phyloP scores from a whole-genome alignment of 78 protist genomes.

The Diacronema lutheri region DNA sequence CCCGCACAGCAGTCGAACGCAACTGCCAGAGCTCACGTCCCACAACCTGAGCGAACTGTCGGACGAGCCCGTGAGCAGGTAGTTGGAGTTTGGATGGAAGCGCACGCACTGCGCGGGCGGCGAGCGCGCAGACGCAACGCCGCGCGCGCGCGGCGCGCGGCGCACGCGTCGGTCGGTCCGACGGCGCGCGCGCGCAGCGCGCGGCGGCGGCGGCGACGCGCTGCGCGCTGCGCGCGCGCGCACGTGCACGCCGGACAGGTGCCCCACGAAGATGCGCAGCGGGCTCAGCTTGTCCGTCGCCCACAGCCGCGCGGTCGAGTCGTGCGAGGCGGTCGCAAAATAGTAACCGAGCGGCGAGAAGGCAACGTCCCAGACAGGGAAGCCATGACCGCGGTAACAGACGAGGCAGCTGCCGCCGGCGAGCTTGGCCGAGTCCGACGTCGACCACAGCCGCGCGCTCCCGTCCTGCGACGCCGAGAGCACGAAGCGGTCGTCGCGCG shows the following conservation, averaged over 20 bases:
- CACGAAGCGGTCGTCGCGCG: constrained; percentile 50
- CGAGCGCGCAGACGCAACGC: no score
- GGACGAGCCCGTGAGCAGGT: constrained; percentile 78
- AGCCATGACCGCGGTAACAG: constrained; percentile 66
- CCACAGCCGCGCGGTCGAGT: constrained; percentile 86
- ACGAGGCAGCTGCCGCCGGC: neutral
- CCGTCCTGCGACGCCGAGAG: constrained; percentile 70
- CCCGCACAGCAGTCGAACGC: constrained; percentile 73
- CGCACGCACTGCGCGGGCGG: constrained; percentile 35
- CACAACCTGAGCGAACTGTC: constrained; percentile 38
- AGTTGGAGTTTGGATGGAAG: constrained; percentile 89
- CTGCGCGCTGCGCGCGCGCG: no score
- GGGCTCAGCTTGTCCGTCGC: constrained; percentile 66
- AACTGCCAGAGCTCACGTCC: constrained; percentile 61
- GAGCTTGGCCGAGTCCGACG: no score
- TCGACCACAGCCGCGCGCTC: neutral
- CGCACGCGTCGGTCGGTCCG: no score
- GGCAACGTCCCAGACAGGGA: constrained; percentile 88
- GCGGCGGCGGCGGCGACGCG: no score
- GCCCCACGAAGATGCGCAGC: constrained; percentile 81
- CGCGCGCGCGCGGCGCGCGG: no score
- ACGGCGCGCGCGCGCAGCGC: no score
- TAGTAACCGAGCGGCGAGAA: constrained; percentile 76
- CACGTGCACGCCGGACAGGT: constrained; percentile 76
- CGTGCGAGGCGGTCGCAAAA: constrained; percentile 85